Conservation (phyloP, 2,329 filamentous ascomycete genomes). For the Xylariaceae sp. region DNA sequence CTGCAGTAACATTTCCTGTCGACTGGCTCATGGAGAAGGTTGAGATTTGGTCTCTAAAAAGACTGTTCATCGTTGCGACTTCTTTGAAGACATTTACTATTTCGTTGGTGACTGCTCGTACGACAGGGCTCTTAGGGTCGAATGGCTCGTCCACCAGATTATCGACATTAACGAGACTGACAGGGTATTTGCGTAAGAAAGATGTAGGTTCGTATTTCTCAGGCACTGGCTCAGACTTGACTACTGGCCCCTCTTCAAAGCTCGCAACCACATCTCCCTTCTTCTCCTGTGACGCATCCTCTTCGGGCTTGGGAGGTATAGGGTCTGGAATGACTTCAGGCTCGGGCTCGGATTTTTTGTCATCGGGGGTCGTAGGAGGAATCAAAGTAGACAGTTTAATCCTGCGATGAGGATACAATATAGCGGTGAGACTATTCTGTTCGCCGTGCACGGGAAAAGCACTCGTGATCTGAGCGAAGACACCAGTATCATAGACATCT, state of each 20-base stretch:
- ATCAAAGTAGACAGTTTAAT: slow-evolving; percentile 86
- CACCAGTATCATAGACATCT: slow-evolving; percentile 92
- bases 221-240: slow-evolving; percentile 46
- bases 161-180: slow-evolving; percentile 92
- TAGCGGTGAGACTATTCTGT: slow-evolving; percentile 80
- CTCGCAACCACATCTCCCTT: slow-evolving; percentile 94
- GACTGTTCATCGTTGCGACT: slow-evolving; percentile 85
- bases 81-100: slow-evolving; percentile 99
- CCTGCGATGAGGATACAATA: slow-evolving; percentile 91
- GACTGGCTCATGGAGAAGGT: slow-evolving; percentile 96
- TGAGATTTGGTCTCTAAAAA: slow-evolving; percentile 96
- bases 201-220: slow-evolving; percentile 79
- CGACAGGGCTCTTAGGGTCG: slow-evolving; percentile 83
- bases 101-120: slow-evolving; percentile 90
- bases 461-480: slow-evolving; percentile 97
- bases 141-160: slow-evolving; percentile 86
- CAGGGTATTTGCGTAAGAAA: slow-evolving; percentile 85
- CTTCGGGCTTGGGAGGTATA: slow-evolving; percentile 54
- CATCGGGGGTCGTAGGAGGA: slow-evolving; percentile 56
- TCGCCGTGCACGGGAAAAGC: slow-evolving; percentile 89
- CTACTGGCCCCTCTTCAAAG: slow-evolving; percentile 79
- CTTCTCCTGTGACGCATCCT: slow-evolving; percentile 58
- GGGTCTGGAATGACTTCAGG: slow-evolving; percentile 51
- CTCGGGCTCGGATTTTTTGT: slow-evolving; percentile 50
- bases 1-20: slow-evolving; percentile 89